A percentile compares a stretch with the other conserved stretches of the same genome.
Evolutionary conservation across 140 eudicot genomes (phyloP).

Genomic region (Cichorium intybus): DNA sequence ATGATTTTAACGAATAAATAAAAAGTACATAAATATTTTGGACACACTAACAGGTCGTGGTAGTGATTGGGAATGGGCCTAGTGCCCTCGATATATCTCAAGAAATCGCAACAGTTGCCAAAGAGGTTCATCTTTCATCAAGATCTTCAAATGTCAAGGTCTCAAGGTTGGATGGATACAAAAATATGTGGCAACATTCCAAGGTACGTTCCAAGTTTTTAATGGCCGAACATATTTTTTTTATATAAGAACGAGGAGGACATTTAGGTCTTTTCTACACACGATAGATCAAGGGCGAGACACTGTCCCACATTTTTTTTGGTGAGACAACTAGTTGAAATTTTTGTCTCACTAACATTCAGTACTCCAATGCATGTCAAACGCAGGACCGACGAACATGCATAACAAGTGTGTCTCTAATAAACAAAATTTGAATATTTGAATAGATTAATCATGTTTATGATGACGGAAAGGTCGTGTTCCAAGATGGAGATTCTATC

Average conservation of each 20-base stretch:
- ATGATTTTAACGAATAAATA: too few species aligned
- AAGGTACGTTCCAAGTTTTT: conserved; percentile 20
- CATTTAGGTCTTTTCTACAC: not conserved
- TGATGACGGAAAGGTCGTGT: conserved; percentile 17
- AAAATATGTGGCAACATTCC: conserved; percentile 39
- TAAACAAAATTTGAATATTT: not conserved
- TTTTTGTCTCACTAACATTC: too few species aligned
- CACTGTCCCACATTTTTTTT: too few species aligned
- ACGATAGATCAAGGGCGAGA: not conserved
- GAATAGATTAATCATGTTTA: conserved; percentile 13
- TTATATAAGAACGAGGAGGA: not conserved
- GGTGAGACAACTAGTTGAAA: too few species aligned
- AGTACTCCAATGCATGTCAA: too few species aligned
- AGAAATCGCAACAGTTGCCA: conserved; percentile 45
- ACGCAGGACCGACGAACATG: not conserved
- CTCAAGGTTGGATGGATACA: conserved; percentile 2
- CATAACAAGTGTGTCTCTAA: not conserved
- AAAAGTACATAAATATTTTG: not conserved
- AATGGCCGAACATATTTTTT: too few species aligned
- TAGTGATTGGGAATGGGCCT: conserved; percentile 49
- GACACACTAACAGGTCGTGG: conserved; percentile 28
- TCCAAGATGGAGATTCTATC: conserved; percentile 21
- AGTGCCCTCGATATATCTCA: conserved; percentile 46
- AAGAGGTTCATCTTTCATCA: conserved; percentile 54
- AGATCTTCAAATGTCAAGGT: conserved; percentile 22